phyloP scores from a whole-genome alignment of 2,329 filamentous ascomycete species.

The Diplocarpon mali region DNA sequence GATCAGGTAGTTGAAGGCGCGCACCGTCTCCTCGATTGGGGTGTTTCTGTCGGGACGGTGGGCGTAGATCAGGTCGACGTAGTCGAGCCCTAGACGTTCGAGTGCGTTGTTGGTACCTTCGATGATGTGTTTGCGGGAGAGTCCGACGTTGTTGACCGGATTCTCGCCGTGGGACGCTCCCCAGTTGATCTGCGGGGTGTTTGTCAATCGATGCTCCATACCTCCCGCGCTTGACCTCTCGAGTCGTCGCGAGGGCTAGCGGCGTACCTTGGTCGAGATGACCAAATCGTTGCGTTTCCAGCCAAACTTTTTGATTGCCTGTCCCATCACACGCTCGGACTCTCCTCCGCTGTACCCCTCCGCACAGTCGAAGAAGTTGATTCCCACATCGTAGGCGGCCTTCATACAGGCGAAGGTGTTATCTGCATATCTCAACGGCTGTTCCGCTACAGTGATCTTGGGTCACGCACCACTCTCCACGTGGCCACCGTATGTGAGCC shows the following conservation, averaged over 20 bases:
- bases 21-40: constrained; percentile 52
- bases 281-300: constrained; percentile 48
- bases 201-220: no score
- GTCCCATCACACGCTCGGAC: constrained; percentile 42
- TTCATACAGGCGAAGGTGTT: constrained; percentile 51
- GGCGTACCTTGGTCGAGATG: constrained; percentile 40
- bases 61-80: constrained; percentile 54
- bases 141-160: constrained; percentile 53
- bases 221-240: no score
- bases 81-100: constrained; percentile 39
- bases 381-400: constrained; percentile 44
- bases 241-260: not conserved
- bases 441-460: not conserved
- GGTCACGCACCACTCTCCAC: constrained; percentile 46
- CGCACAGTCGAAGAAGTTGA: constrained; percentile 49
- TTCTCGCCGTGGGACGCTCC: constrained; percentile 48
- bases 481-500: constrained; percentile 67
- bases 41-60: constrained; percentile 47
- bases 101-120: constrained; percentile 53
- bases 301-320: constrained; percentile 43
- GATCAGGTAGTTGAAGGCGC: constrained; percentile 57
- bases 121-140: constrained; percentile 59
- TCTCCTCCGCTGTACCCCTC: constrained; percentile 43
- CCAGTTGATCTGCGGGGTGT: constrained; percentile 45
- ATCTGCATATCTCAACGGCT: constrained; percentile 29